phyloP scores from a whole-genome alignment of 441 rosid genomes.

The Hura crepitans region DNA sequence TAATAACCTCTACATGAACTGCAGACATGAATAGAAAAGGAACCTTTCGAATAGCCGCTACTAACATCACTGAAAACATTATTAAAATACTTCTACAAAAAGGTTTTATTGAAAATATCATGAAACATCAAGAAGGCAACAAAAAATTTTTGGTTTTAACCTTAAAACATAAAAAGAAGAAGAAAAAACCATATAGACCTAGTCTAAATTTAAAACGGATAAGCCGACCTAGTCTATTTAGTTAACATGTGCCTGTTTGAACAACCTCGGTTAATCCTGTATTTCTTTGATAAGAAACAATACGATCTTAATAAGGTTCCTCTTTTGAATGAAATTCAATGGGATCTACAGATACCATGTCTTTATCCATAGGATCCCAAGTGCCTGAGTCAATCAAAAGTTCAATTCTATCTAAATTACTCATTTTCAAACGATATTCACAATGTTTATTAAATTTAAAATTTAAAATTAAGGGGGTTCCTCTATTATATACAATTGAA shows the following conservation, averaged over 20 bases:
- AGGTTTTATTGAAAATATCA: too few species aligned
- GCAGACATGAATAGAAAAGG: constrained; percentile 5
- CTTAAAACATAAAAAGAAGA: neutral
- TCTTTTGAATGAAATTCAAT: constrained; percentile 21
- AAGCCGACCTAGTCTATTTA: neutral
- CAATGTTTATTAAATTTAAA: too few species aligned
- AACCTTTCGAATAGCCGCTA: neutral
- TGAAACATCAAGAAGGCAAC: too few species aligned
- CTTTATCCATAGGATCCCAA: constrained; percentile 21
- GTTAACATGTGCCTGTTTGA: too few species aligned
- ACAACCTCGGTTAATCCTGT: too few species aligned
- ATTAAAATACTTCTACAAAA: too few species aligned
- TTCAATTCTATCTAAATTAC: too few species aligned
- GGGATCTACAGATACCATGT: constrained; percentile 16
- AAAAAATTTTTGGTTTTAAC: neutral
- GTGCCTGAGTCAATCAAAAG: constrained; percentile 9
- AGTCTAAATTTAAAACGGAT: neutral
- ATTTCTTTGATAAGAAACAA: constrained; percentile 6
- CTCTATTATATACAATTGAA: too few species aligned
- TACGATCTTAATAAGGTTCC: constrained; percentile 18
- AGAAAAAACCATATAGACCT: neutral
- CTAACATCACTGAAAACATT: too few species aligned
- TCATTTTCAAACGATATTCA: too few species aligned
- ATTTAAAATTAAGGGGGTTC: too few species aligned
- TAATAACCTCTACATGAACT: constrained; percentile 4